Conservation (phyloP, 2,329 filamentous ascomycete genomes). For the Aureobasidium subglaciale region DNA sequence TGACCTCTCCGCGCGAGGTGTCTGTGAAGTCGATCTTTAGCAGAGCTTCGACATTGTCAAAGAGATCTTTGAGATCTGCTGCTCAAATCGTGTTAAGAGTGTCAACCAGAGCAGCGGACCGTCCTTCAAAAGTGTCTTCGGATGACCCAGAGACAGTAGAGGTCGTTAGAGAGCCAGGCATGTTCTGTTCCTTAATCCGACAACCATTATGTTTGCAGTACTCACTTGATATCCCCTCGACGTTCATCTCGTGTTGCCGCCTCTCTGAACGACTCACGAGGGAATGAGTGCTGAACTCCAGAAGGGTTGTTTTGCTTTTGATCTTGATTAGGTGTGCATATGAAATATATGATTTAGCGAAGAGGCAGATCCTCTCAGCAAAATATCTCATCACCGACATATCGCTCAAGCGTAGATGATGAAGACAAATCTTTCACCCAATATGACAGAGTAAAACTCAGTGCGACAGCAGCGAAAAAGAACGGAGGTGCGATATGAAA, state of each 20-base stretch:
- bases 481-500: too few relatives aligned
- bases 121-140: conserved; percentile 81
- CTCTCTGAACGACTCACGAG: neutral
- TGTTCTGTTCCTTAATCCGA: conserved; percentile 22
- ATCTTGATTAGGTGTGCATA: neutral
- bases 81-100: conserved; percentile 79
- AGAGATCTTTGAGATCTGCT: conserved; percentile 69
- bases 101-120: conserved; percentile 87
- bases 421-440: neutral
- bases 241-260: conserved; percentile 22
- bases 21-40: conserved; percentile 76
- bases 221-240: conserved; percentile 28
- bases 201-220: conserved; percentile 32
- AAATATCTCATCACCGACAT: neutral
- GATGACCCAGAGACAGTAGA: conserved; percentile 63
- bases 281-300: neutral
- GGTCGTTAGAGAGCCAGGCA: conserved; percentile 81
- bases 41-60: conserved; percentile 64
- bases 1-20: conserved; percentile 60
- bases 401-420: neutral
- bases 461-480: neutral
- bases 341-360: neutral
- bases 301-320: neutral
- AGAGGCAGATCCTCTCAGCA: neutral
- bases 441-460: too few relatives aligned